These are phyloP conservation scores for Yarrowia deformans DNA, from an alignment of 805 yeast species.

Conservation along the genomic window DNA sequence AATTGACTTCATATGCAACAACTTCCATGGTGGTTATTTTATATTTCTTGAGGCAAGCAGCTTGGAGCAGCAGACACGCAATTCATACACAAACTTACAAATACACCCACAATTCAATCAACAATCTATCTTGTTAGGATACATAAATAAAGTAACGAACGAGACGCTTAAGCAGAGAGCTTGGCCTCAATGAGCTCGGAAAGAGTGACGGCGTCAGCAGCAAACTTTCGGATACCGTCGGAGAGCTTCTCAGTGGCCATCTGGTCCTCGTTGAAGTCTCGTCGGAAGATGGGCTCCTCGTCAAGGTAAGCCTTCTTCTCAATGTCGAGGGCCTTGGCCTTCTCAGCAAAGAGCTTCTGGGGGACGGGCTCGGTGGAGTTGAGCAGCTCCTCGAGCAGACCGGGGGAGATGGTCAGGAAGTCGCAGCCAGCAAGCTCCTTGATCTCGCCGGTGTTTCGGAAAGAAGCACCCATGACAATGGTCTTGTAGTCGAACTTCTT, in stretches of 20 bases:
- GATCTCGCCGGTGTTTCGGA: constrained; percentile 96
- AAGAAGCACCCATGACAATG: constrained; percentile 99
- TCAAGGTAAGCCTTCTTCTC: constrained; percentile 81
- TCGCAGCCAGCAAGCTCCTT: constrained; percentile 97
- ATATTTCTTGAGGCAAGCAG: not conserved
- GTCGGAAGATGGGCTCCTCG: constrained; percentile 91
- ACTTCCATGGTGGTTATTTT: not conserved
- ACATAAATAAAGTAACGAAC: constrained; percentile 28
- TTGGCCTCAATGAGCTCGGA: constrained; percentile 49
- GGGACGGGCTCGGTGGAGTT: constrained; percentile 83
- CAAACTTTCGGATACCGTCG: constrained; percentile 97
- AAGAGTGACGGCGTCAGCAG: constrained; percentile 89
- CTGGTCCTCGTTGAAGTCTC: constrained; percentile 89
- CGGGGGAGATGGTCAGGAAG: constrained; percentile 93
- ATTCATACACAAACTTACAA: too few species aligned
- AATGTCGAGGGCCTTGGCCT: constrained; percentile 62
- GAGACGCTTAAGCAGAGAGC: constrained; percentile 36
- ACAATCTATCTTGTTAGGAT: constrained; percentile 36
- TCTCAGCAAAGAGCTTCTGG: constrained; percentile 72
- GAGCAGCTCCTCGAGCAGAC: constrained; percentile 83
- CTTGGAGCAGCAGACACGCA: too few species aligned
- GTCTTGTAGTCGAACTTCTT: constrained; percentile 96
- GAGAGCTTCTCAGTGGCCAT: constrained; percentile 98
- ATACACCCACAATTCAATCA: not conserved
- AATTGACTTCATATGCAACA: constrained; percentile 5